phyloP scores from a whole-genome alignment of 2,329 filamentous ascomycete species.

The Apiospora saccharicola region DNA sequence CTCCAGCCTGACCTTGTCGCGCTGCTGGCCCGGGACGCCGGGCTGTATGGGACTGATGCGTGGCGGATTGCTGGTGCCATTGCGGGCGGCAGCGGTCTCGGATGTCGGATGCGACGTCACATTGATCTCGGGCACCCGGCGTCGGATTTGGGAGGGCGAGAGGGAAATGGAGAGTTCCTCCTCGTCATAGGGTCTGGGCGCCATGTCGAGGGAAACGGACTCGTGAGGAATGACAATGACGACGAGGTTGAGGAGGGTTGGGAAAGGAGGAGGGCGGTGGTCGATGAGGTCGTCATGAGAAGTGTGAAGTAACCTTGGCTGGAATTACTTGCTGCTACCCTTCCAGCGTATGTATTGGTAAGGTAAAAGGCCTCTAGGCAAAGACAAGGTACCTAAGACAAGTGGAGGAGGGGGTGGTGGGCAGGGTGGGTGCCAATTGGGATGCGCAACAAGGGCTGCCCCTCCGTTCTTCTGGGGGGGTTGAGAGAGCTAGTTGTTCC shows the following conservation, averaged over 20 bases:
- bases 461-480: slow-evolving; percentile 7
- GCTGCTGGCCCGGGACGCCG: slow-evolving; percentile 43
- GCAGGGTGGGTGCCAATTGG: slow-evolving; percentile 17
- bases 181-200: slow-evolving; percentile 72
- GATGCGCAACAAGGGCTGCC: slow-evolving; percentile 16
- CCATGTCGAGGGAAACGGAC: slow-evolving; percentile 47
- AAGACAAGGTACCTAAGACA: not conserved
- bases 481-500: slow-evolving; percentile 16
- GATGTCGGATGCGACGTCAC: slow-evolving; percentile 39
- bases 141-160: slow-evolving; percentile 69
- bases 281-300: slow-evolving; percentile 33
- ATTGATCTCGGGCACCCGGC: slow-evolving; percentile 49
- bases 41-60: slow-evolving; percentile 30
- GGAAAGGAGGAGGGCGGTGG: slow-evolving; percentile 15
- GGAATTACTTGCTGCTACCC: slow-evolving; percentile 12
- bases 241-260: slow-evolving; percentile 27
- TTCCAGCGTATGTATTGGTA: slow-evolving; percentile 1
- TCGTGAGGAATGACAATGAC: slow-evolving; percentile 29
- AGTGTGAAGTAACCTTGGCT: slow-evolving; percentile 1
- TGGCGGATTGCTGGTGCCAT: slow-evolving; percentile 28
- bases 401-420: slow-evolving; percentile 19
- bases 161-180: slow-evolving; percentile 84
- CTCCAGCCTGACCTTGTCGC: slow-evolving; percentile 68
- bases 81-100: slow-evolving; percentile 41
- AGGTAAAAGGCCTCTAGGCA: slow-evolving; percentile 4